Evolutionary conservation across 192 early-diverging fungal genomes (phyloP).

Genomic region (Coemansia sp.): DNA sequence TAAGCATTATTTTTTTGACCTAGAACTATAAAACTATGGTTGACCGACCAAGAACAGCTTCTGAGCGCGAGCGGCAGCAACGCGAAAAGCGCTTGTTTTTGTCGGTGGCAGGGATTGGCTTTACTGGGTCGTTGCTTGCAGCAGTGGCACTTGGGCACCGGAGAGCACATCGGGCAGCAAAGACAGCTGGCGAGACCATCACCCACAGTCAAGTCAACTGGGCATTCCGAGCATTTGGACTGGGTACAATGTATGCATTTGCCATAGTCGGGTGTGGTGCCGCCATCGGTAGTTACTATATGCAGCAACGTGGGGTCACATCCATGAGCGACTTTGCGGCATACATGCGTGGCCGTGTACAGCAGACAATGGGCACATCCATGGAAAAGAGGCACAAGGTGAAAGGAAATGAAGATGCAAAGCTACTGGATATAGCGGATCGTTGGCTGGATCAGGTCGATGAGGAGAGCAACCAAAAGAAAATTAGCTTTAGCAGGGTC

Average conservation of each 20-base stretch:
- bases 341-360: constrained; percentile 14
- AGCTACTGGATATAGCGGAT: constrained; percentile 17
- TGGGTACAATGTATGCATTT: constrained; percentile 48
- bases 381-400: constrained; percentile 20
- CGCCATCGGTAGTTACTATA: constrained; percentile 29
- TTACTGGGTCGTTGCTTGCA: constrained; percentile 26
- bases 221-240: constrained; percentile 36
- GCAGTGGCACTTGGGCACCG: constrained; percentile 44
- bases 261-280: constrained; percentile 27
- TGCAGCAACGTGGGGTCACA: constrained; percentile 26
- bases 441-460: constrained; percentile 19
- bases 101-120: constrained; percentile 29
- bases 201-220: constrained; percentile 22
- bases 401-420: constrained; percentile 18
- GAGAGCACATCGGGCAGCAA: constrained; percentile 27
- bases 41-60: not conserved
- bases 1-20: too few species aligned
- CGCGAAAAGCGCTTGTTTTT: constrained; percentile 34
- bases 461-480: constrained; percentile 26
- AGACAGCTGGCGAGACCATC: constrained; percentile 21
- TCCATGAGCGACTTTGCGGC: constrained; percentile 16
- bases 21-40: too few species aligned
- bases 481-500: constrained; percentile 30
- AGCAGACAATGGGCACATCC: constrained; percentile 9
- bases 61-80: constrained; percentile 34